Conservation (phyloP, 441 rosid species). For the Macaranga tanarius region DNA sequence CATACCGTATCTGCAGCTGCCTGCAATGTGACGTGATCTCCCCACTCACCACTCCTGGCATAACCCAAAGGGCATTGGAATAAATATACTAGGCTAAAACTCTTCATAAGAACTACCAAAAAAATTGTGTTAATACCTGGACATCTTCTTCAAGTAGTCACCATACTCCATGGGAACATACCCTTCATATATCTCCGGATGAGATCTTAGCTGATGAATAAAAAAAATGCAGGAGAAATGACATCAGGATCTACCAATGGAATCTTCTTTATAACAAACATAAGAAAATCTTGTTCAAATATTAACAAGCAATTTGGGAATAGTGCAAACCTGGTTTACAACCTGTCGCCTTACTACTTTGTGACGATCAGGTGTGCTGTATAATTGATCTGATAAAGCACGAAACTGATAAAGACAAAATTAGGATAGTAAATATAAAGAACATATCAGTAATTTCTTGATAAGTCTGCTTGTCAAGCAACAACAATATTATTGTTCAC, state of each 20-base stretch:
- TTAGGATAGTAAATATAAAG: neutral
- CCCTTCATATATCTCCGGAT: constrained; percentile 63
- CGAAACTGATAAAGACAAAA: constrained; percentile 56
- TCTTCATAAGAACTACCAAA: neutral
- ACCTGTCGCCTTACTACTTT: constrained; percentile 56
- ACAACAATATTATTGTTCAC: neutral
- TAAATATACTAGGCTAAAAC: constrained; percentile 1
- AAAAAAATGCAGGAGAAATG: constrained; percentile 19
- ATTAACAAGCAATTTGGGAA: neutral
- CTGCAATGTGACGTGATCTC: constrained; percentile 91
- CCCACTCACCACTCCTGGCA: constrained; percentile 85
- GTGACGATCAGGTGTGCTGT: constrained; percentile 65
- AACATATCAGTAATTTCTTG: neutral
- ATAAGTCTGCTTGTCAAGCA: neutral
- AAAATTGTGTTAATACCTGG: constrained; percentile 38
- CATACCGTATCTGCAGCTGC: constrained; percentile 94
- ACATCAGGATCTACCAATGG: constrained; percentile 11
- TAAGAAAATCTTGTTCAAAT: neutral
- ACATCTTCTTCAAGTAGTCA: constrained; percentile 71
- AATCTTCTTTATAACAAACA: neutral
- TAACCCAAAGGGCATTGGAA: constrained; percentile 16
- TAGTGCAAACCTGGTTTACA: constrained; percentile 71
- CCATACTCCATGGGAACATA: constrained; percentile 79
- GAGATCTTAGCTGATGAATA: constrained; percentile 55
- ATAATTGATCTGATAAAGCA: constrained; percentile 78